These are phyloP conservation scores for Urochloa ruziziensis DNA, from an alignment of 176 grass and related monocot species.

Conservation along the genomic window DNA sequence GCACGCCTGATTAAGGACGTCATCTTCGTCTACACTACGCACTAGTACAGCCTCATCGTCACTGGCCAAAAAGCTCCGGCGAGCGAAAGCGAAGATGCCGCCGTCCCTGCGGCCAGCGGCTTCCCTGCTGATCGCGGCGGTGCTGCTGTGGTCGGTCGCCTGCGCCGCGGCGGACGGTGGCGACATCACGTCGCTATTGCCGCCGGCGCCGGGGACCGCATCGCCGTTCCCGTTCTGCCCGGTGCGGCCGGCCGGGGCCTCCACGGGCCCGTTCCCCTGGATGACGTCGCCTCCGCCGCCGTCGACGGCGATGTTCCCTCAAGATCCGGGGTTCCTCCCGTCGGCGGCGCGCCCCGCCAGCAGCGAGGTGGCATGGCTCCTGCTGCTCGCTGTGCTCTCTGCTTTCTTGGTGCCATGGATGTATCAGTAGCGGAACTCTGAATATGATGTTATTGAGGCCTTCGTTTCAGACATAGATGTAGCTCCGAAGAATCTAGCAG, in stretches of 20 bases:
- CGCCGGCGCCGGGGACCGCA: background rate
- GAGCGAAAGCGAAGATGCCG: background rate
- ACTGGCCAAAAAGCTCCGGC: background rate
- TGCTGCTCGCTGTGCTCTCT: background rate
- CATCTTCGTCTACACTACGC: background rate
- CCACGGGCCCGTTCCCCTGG: constrained; percentile 40
- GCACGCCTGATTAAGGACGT: background rate
- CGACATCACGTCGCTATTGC: constrained; percentile 15
- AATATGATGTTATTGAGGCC: background rate
- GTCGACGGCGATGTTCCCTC: constrained; percentile 15
- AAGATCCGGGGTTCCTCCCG: constrained; percentile 44
- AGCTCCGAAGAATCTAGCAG: background rate
- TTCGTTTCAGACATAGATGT: background rate
- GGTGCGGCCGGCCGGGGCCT: constrained; percentile 11
- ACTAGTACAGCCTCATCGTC: background rate
- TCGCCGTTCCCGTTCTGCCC: constrained; percentile 49
- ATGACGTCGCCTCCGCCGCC: background rate
- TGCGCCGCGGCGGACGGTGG: constrained; percentile 1
- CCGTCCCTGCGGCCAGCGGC: background rate
- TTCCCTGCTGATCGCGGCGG: constrained; percentile 20
- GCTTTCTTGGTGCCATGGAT: constrained; percentile 35
- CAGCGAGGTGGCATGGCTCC: background rate
- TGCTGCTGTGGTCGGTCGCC: background rate
- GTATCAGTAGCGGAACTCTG: background rate
- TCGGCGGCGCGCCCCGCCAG: background rate